These are phyloP conservation scores for Colletotrichum karsti DNA, from an alignment of 2,329 filamentous ascomycete genomes.

Conservation along the genomic window DNA sequence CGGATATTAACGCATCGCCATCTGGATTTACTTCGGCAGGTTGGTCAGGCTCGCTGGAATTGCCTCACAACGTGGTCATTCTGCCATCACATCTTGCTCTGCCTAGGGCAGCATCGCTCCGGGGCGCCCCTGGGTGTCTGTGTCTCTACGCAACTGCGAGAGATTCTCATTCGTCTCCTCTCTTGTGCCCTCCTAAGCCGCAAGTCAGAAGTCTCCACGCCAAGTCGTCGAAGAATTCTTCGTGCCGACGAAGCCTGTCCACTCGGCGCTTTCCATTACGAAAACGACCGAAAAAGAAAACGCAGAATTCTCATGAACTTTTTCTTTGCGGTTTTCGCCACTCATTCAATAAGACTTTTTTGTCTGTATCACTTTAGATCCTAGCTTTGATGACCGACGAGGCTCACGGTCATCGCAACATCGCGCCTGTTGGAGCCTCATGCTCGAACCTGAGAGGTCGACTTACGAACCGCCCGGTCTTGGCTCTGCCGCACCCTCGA, in stretches of 20 bases:
- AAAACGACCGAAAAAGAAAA: not conserved
- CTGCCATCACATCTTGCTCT: not conserved
- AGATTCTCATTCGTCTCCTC: no score
- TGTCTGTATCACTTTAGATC: not conserved
- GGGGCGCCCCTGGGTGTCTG: not conserved
- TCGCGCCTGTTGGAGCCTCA: not conserved
- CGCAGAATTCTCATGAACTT: not conserved
- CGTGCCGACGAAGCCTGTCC: not conserved
- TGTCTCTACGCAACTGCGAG: not conserved
- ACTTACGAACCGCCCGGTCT: conserved; percentile 16
- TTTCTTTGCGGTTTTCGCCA: not conserved
- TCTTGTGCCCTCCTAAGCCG: no score
- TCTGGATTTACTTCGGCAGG: not conserved
- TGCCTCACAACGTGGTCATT: not conserved
- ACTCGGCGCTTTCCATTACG: not conserved
- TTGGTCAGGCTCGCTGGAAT: not conserved
- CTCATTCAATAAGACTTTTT: not conserved
- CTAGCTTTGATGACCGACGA: not conserved
- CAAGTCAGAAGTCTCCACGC: no score
- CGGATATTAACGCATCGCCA: conserved; percentile 1
- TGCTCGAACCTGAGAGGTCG: conserved; percentile 14
- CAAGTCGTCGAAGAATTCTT: no score
- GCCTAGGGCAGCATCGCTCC: not conserved
- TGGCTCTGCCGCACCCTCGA: not conserved
- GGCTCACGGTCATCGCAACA: not conserved